Evolutionary conservation across 73 alveolate species (phyloP).

Genomic region (Tetrahymena borealis): DNA sequence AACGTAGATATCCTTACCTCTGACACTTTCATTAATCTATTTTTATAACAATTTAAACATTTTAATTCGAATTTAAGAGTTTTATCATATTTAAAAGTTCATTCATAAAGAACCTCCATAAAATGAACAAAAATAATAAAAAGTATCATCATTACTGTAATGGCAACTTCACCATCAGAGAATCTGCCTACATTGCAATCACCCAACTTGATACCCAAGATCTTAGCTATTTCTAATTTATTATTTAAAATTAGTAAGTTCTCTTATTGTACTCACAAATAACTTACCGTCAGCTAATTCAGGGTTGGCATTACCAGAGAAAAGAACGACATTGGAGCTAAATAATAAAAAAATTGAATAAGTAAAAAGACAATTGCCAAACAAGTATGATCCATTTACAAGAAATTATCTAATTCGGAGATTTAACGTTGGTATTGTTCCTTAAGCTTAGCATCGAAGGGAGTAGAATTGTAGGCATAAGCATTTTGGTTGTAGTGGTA

Average conservation of each 20-base stretch:
- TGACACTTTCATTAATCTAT: slow-evolving; percentile 64
- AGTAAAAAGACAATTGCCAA: neutral
- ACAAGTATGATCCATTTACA: neutral
- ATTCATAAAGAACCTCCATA: too few species aligned
- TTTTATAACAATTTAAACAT: too few species aligned
- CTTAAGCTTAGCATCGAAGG: slow-evolving; percentile 14
- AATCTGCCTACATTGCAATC: slow-evolving; percentile 56
- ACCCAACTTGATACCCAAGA: slow-evolving; percentile 29
- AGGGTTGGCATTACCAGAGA: slow-evolving; percentile 30
- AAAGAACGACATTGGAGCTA: slow-evolving; percentile 20
- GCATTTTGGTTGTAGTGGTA: neutral
- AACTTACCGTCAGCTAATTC: slow-evolving; percentile 17
- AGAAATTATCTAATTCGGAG: slow-evolving; percentile 25
- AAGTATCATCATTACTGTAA: too few species aligned
- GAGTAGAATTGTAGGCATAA: neutral
- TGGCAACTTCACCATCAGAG: slow-evolving; percentile 88
- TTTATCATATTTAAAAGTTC: too few species aligned
- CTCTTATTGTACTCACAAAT: neutral
- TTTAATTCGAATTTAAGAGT: too few species aligned
- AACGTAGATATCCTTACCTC: slow-evolving; percentile 85
- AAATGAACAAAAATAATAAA: too few species aligned
- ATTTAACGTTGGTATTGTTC: slow-evolving; percentile 22
- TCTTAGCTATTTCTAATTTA: slow-evolving; percentile 30
- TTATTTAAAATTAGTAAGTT: neutral
- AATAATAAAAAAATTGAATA: neutral